Evolutionary conservation across 2,329 filamentous ascomycete genomes (phyloP), one percentile per base, ranked within the genome.

Genomic region (Fusarium illudens): DNA sequence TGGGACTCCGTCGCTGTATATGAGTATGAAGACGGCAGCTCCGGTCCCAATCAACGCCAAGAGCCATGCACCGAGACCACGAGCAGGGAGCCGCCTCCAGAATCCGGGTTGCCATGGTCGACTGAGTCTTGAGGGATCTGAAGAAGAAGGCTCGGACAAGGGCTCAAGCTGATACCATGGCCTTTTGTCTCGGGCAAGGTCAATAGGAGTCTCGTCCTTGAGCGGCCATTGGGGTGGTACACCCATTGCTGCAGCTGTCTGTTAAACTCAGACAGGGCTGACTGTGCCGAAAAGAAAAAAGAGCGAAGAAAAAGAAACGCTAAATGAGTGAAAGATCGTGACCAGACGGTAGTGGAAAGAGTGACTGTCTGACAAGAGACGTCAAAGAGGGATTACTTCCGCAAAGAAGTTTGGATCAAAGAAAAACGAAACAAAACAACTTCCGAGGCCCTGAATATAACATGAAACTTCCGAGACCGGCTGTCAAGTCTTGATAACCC

Each of bases 51-150:
- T 3, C 1, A 70, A 12, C 1, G 67, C 30, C 9, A 68, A 27
- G n/a, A 70, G 15, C 67, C 67, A 70, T 46, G 61, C 53, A 30
- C 67, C 60, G 33, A 70, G 36, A 1, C 67, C 67, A 2, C 67
- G 67, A 19, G 46, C 46, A 7, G 67, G 67, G 7, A 70, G 68
- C 2, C 67, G 57, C 4, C 25, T 68, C 67, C 67, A 70, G 30
- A 70, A 70, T 8, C 67, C 67, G 1, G 67, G 57, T 13, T 65
- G 64, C 67, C 67, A 70, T 13, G 67, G 67, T 0, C 68, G 64
- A 8, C 67, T 70, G 6, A 70, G 64, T 29, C 67, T 54, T 10
- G 37, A 25, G 13, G 65, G 58, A n/a, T 64, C 44, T 11, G 50
- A 20, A 3, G 34, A 30, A 6, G 61, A 68, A 1, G 19, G 13